These are phyloP conservation scores for Neoboletus magnificus DNA, from an alignment of 768 basidiomycete species.

Conservation along the genomic window DNA sequence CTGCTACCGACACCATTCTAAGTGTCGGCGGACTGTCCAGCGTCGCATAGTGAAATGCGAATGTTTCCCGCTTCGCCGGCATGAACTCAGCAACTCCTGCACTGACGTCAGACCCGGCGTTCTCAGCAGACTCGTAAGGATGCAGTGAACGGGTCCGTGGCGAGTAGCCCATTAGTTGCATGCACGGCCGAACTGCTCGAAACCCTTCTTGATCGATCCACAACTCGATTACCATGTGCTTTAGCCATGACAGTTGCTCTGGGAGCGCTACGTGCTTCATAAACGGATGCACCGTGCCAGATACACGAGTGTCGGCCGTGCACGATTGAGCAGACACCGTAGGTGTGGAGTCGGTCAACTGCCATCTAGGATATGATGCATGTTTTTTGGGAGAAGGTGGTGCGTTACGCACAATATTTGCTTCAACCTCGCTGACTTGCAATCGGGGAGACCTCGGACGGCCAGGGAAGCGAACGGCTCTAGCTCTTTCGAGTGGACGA, in stretches of 20 bases:
- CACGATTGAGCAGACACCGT: constrained; percentile 5
- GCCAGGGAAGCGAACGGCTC: constrained; percentile 31
- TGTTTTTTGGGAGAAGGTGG: constrained; percentile 3
- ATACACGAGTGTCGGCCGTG: background rate
- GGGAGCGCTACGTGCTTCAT: constrained; percentile 30
- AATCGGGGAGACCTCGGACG: constrained; percentile 25
- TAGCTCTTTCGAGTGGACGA: constrained; percentile 31
- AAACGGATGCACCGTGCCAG: constrained; percentile 6
- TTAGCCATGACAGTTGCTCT: constrained; percentile 49
- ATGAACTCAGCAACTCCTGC: constrained; percentile 61
- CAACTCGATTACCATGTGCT: constrained; percentile 52
- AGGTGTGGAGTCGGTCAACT: constrained; percentile 9
- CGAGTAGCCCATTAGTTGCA: constrained; percentile 56
- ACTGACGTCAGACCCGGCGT: constrained; percentile 32
- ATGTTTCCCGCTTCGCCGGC: constrained; percentile 55
- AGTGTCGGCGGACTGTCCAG: constrained; percentile 68
- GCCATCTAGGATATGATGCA: constrained; percentile 10
- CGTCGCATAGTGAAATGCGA: constrained; percentile 68
- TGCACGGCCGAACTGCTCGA: constrained; percentile 55
- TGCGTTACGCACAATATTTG: background rate
- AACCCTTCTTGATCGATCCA: constrained; percentile 86
- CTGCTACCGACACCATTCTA: constrained; percentile 62
- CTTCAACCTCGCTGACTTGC: constrained; percentile 17
- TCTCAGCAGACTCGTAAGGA: constrained; percentile 26
- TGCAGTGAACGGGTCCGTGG: constrained; percentile 29